Evolutionary conservation across 2,329 filamentous ascomycete genomes (phyloP), one percentile per base, ranked within the genome.

Genomic region (Alternaria sp.): DNA sequence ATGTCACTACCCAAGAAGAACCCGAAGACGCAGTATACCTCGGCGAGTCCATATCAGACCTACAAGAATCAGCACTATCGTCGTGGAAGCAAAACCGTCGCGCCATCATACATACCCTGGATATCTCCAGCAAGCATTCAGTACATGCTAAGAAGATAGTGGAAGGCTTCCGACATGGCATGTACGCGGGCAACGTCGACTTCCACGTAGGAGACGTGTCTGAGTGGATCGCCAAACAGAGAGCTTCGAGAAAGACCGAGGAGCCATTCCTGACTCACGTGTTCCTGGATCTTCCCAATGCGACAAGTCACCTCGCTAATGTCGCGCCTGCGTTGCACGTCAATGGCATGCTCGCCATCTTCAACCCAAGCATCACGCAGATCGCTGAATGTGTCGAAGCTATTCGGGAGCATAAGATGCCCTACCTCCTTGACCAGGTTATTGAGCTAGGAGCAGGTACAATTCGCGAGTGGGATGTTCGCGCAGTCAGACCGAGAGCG

Each of bases 321-420:
- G 82, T 90, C 21, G 81, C 86, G 6, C 74, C 83, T n/a, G 87
- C 89, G 13, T 79, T 96, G 57, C 86, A 86, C 43, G 83, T 86
- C 2, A 87, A 91, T 71, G 91, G 89, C 0, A 81, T 87, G 9
- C 81, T 95, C 30, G 83, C 91, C 13, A 84, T 93, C 1, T 96
- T 93, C 80, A 89, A 88, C 67, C 92, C 92, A 0, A 92, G 89
- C 70, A 88, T 96, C 62, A 93, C 91, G 10, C 92, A 95, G 77
- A 90, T 95, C 59, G 88, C 86, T 44, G 85, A 89, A 6, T 91
- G 90, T 62, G 82, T 90, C 26, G 80, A 85, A 49, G 77, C 82
- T 43, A 85, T 89, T 30, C 85, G 85, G 61, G 79, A 84, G 26
- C 81, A 86, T 12, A 79, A 78, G 3, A 80, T 92, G 57, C 87